Evolutionary conservation across 306 rosid genomes (phyloP).

Genomic region (Lotus japonicus): DNA sequence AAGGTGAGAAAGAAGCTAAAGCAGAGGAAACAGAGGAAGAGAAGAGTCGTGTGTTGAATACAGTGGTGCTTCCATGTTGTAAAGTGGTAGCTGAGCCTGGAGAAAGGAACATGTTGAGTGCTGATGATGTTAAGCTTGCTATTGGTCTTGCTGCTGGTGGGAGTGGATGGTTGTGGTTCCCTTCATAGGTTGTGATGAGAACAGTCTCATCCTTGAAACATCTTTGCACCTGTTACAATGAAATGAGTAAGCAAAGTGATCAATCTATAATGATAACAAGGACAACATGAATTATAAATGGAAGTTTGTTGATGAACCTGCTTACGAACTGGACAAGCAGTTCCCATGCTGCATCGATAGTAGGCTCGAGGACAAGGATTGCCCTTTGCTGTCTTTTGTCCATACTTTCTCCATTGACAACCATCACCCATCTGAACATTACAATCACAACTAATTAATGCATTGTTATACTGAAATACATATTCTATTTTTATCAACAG

Average conservation of each 20-base stretch:
- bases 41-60: slow-evolving; percentile 19
- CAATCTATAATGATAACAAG: too few species aligned
- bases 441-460: too few species aligned
- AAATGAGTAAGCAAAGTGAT: too few species aligned
- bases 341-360: slow-evolving; percentile 45
- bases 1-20: slow-evolving; percentile 27
- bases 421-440: slow-evolving; percentile 40
- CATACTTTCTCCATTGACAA: slow-evolving; percentile 54
- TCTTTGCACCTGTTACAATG: slow-evolving; percentile 39
- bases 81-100: slow-evolving; percentile 14
- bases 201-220: slow-evolving; percentile 33
- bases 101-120: slow-evolving; percentile 30
- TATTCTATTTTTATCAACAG: too few species aligned
- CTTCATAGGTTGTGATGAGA: slow-evolving; percentile 41
- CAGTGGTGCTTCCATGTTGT: neutral
- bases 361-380: slow-evolving; percentile 49
- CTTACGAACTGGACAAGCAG: slow-evolving; percentile 47
- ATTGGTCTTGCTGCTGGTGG: slow-evolving; percentile 30
- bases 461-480: too few species aligned
- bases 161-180: slow-evolving; percentile 40
- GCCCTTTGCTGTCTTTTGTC: slow-evolving; percentile 44
- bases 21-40: slow-evolving; percentile 18
- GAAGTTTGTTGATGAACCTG: slow-evolving; percentile 27
- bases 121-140: slow-evolving; percentile 34
- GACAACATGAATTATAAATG: too few species aligned